Percentiles rank a stretch among this genome's conserved stretches.
phyloP scores from a whole-genome alignment of 352 stramenopile species.

The Phytophthora citrophthora region DNA sequence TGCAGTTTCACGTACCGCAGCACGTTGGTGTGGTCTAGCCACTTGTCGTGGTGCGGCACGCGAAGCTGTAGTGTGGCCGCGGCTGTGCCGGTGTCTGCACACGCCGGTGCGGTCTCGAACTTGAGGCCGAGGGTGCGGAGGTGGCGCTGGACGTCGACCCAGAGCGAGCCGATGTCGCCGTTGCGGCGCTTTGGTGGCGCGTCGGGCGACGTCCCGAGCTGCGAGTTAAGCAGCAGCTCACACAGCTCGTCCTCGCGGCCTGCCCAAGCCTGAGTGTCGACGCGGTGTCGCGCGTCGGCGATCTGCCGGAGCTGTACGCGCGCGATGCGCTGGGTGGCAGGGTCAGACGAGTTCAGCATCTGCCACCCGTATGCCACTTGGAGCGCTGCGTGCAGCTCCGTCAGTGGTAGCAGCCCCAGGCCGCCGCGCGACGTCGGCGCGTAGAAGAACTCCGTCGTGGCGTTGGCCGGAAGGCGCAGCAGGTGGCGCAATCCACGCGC shows the following conservation, averaged over 20 bases:
- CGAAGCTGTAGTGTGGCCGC: constrained; percentile 4
- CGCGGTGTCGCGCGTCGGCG: background rate
- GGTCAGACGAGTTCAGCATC: constrained; percentile 16
- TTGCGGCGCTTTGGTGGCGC: background rate
- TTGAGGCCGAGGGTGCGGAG: background rate
- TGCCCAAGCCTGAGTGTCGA: background rate
- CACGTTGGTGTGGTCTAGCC: constrained; percentile 3
- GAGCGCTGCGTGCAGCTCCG: constrained; percentile 14
- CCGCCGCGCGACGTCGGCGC: constrained; percentile 13
- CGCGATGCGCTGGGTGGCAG: constrained; percentile 5
- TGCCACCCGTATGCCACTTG: constrained; percentile 13
- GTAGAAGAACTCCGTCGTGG: constrained; percentile 19
- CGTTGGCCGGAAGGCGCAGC: background rate
- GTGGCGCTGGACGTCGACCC: constrained; percentile 12
- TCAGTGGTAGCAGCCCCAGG: constrained; percentile 6
- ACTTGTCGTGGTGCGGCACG: constrained; percentile 14
- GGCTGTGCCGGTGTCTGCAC: background rate
- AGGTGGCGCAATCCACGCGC: constrained; percentile 9
- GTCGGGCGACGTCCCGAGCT: background rate
- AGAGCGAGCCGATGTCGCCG: constrained; percentile 17
- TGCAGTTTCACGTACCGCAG: constrained; percentile 25
- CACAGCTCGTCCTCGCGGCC: constrained; percentile 6
- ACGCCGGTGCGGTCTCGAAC: background rate
- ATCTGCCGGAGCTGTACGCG: constrained; percentile 16
- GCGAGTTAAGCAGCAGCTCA: too few species aligned